Evolutionary conservation across 140 eudicot species (phyloP).

Genomic region (Cichorium intybus): DNA sequence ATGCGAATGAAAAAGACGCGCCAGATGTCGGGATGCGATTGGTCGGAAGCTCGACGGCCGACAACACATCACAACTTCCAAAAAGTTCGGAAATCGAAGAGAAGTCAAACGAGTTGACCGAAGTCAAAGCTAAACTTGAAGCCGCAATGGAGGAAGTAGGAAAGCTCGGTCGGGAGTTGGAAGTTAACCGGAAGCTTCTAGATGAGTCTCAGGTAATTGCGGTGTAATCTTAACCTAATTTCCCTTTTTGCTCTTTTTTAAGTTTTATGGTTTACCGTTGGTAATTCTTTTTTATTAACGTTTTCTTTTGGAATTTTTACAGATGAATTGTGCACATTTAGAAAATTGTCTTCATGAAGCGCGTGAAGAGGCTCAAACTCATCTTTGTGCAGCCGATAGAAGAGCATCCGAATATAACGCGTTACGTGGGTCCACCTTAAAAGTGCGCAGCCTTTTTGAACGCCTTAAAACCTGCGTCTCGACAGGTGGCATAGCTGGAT

Average conservation of each 20-base stretch:
- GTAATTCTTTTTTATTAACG: not conserved
- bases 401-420: conserved; percentile 72
- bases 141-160: conserved; percentile 55
- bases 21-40: conserved; percentile 41
- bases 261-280: not conserved
- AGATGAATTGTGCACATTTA: conserved; percentile 86
- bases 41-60: conserved; percentile 53
- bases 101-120: conserved; percentile 48
- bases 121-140: conserved; percentile 51
- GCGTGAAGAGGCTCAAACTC: conserved; percentile 87
- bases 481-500: conserved; percentile 47
- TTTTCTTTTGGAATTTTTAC: conserved; percentile 8
- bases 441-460: conserved; percentile 69
- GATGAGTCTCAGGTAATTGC: conserved; percentile 83
- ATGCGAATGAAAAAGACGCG: conserved; percentile 46
- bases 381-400: conserved; percentile 79
- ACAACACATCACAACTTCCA: conserved; percentile 40
- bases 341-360: conserved; percentile 91
- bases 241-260: not conserved
- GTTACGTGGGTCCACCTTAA: conserved; percentile 67
- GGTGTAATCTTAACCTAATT: not conserved
- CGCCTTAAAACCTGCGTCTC: conserved; percentile 64
- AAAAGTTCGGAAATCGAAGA: conserved; percentile 57
- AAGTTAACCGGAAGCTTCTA: conserved; percentile 59
- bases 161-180: conserved; percentile 64